Evolutionary conservation across 2,329 filamentous ascomycete genomes (phyloP).

Genomic region (Aspergillus ochraceoroseus): DNA sequence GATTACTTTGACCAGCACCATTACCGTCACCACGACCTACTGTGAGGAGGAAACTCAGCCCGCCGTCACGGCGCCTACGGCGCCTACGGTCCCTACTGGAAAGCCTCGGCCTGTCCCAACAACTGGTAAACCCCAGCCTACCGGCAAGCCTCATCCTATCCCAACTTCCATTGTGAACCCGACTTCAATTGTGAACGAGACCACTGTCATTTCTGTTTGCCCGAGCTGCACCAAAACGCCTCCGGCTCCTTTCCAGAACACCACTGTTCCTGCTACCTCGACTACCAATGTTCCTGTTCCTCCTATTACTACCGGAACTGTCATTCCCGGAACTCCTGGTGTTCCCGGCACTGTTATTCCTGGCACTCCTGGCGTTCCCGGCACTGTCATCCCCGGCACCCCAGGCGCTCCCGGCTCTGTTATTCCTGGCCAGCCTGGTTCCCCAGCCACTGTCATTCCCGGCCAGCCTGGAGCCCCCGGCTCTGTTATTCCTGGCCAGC

Average conservation of each 20-base stretch:
- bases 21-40: constrained; percentile 30
- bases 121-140: constrained; percentile 1
- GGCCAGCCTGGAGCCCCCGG: neutral
- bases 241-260: constrained; percentile 20
- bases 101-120: constrained; percentile 7
- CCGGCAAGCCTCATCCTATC: constrained; percentile 1
- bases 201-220: constrained; percentile 6
- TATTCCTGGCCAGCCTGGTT: constrained; percentile 8
- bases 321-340: constrained; percentile 4
- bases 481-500: neutral
- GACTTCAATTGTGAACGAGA: constrained; percentile 1
- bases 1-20: constrained; percentile 31
- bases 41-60: constrained; percentile 21
- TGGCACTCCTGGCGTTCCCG: neutral
- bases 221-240: constrained; percentile 6
- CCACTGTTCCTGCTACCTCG: constrained; percentile 15
- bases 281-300: constrained; percentile 13
- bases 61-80: constrained; percentile 3
- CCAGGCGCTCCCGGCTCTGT: constrained; percentile 13
- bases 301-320: constrained; percentile 13
- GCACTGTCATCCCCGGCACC: constrained; percentile 9
- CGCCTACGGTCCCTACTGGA: neutral
- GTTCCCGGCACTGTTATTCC: constrained; percentile 6
- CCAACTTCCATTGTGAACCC: constrained; percentile 12
- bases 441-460: constrained; percentile 6